phyloP scores from a whole-genome alignment of 129 eudicot genomes.

The Centella asiatica region DNA sequence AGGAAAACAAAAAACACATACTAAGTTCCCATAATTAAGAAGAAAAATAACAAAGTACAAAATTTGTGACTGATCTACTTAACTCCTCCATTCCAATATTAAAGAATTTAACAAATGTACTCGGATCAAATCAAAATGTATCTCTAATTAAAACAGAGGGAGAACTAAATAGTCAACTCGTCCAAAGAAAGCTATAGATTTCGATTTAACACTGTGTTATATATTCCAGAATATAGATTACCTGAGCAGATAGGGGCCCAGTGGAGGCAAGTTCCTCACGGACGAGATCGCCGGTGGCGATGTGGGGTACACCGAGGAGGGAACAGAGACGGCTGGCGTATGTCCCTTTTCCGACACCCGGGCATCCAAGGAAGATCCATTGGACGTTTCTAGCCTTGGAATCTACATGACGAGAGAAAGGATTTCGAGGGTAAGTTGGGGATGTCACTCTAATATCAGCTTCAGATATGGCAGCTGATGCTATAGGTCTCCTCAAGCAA shows the following conservation, averaged over 20 bases:
- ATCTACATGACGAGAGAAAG: conserved; percentile 21
- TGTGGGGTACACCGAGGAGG: conserved; percentile 88
- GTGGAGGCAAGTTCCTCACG: conserved; percentile 62
- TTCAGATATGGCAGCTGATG: conserved; percentile 39
- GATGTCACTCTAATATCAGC: conserved; percentile 9
- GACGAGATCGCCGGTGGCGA: conserved; percentile 99
- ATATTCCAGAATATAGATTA: conserved; percentile 8
- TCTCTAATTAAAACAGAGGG: too few relatives aligned
- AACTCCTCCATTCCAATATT: too few relatives aligned
- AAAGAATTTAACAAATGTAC: too few relatives aligned
- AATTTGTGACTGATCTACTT: too few relatives aligned
- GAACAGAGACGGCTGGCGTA: conserved; percentile 81
- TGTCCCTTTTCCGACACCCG: conserved; percentile 97
- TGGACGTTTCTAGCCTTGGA: conserved; percentile 51
- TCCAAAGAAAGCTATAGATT: too few relatives aligned
- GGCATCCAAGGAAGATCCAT: conserved; percentile 87
- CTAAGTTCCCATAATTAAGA: too few relatives aligned
- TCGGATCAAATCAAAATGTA: too few relatives aligned
- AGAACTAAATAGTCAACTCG: too few relatives aligned
- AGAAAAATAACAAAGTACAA: too few relatives aligned
- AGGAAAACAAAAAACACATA: too few relatives aligned
- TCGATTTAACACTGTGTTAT: too few relatives aligned
- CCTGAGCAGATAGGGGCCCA: conserved; percentile 73
- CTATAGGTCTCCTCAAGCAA: conserved; percentile 30
- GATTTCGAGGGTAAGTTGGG: conserved; percentile 22